A percentile compares a stretch with the other conserved stretches of the same genome.
Evolutionary conservation across 768 basidiomycete genomes (phyloP).

Genomic region (Trametes elegans): DNA sequence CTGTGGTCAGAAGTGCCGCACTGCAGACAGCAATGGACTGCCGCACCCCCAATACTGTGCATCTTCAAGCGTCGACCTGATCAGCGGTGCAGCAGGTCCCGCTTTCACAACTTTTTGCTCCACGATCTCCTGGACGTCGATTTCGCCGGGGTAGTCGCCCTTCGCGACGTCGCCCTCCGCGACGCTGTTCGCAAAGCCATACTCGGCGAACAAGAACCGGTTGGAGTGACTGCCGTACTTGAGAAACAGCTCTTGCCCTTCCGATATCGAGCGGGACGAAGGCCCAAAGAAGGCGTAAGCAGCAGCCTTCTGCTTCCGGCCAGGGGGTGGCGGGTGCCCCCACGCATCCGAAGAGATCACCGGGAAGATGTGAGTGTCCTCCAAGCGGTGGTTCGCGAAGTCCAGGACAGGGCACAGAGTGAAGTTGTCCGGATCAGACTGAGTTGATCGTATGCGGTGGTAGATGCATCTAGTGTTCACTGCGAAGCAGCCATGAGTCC

Average conservation of each 20-base stretch:
- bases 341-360: conserved; percentile 32
- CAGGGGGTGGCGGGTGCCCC: conserved; percentile 33
- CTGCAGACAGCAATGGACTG: not conserved
- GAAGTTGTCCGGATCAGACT: conserved; percentile 67
- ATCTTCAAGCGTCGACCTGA: conserved; percentile 52
- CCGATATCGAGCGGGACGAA: conserved; percentile 35
- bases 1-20: not conserved
- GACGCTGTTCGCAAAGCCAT: conserved; percentile 71
- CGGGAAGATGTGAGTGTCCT: conserved; percentile 44
- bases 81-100: conserved; percentile 41
- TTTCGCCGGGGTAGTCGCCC: conserved; percentile 46
- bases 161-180: conserved; percentile 27
- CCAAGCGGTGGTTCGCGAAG: conserved; percentile 76
- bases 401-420: conserved; percentile 90
- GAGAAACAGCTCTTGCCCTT: conserved; percentile 69
- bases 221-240: conserved; percentile 83
- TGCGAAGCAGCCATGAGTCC: conserved; percentile 29
- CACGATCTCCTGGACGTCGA: conserved; percentile 58
- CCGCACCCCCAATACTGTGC: conserved; percentile 86
- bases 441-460: conserved; percentile 50
- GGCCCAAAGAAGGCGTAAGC: conserved; percentile 46
- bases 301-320: conserved; percentile 35
- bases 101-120: conserved; percentile 47
- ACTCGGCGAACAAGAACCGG: conserved; percentile 78
- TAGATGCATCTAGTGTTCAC: conserved; percentile 94